Percentiles rank a stretch among this genome's conserved stretches.
Evolutionary conservation across 768 basidiomycete genomes (phyloP).

Genomic region (Rossbeevera mucosa): DNA sequence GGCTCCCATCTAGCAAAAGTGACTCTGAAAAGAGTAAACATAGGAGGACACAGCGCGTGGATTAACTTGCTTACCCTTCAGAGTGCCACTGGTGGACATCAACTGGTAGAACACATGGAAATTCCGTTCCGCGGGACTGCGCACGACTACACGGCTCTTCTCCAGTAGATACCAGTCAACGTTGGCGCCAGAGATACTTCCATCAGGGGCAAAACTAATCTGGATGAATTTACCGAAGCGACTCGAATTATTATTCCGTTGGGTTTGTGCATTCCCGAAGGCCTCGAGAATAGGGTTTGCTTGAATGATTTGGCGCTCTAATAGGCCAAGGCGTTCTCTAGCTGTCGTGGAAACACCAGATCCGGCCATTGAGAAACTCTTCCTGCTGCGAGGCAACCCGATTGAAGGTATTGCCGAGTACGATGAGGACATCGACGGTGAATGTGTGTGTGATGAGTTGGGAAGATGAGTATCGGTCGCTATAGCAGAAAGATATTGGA

Average conservation of each 20-base stretch:
- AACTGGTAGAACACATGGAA: slow-evolving; percentile 99
- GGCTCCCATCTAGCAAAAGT: slow-evolving; percentile 65
- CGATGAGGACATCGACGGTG: slow-evolving; percentile 54
- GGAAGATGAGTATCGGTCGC: slow-evolving; percentile 71
- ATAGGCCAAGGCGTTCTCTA: slow-evolving; percentile 75
- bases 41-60: not conserved
- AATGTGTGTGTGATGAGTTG: slow-evolving; percentile 59
- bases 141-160: slow-evolving; percentile 89
- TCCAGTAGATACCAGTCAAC: slow-evolving; percentile 99
- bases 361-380: slow-evolving; percentile 45
- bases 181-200: slow-evolving; percentile 95
- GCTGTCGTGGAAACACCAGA: slow-evolving; percentile 46
- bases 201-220: slow-evolving; percentile 88
- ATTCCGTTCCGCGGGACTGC: slow-evolving; percentile 84
- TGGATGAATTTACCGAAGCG: slow-evolving; percentile 98
- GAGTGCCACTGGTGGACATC: slow-evolving; percentile 63
- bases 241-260: slow-evolving; percentile 97
- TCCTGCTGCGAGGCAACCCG: slow-evolving; percentile 67
- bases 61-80: slow-evolving; percentile 54
- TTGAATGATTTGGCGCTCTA: slow-evolving; percentile 95
- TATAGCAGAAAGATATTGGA: slow-evolving; percentile 97
- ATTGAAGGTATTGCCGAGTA: slow-evolving; percentile 56
- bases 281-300: slow-evolving; percentile 97
- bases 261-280: slow-evolving; percentile 97
- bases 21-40: slow-evolving; percentile 44